phyloP scores from a whole-genome alignment of 176 grass and related monocot genomes.

The Panicum miliaceum region DNA sequence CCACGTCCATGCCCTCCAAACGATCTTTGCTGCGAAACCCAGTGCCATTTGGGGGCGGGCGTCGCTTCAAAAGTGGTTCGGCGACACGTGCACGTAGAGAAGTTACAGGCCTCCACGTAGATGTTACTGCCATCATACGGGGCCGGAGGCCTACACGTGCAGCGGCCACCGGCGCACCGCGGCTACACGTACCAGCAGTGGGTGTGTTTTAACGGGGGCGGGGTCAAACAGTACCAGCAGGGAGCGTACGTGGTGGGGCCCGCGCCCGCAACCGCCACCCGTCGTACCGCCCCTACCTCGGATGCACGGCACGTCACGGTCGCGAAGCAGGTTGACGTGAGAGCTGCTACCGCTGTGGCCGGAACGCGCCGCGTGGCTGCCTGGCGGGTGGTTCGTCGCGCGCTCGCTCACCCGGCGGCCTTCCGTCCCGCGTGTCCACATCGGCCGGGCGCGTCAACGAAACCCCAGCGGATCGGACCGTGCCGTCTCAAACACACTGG shows the following conservation, averaged over 20 bases:
- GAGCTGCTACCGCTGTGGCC: neutral
- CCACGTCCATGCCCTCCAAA: constrained; percentile 2
- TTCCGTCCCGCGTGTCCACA: neutral
- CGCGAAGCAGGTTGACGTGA: constrained; percentile 37
- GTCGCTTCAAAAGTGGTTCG: neutral
- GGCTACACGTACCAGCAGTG: neutral
- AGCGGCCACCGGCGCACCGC: neutral
- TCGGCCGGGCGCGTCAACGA: neutral
- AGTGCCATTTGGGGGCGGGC: neutral
- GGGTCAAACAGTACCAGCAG: neutral
- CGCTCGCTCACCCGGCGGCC: neutral
- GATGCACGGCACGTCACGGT: constrained; percentile 51
- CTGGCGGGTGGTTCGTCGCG: no score
- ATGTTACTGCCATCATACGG: neutral
- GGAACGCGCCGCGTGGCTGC: neutral
- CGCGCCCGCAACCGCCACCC: neutral
- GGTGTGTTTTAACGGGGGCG: neutral
- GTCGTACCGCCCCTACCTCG: constrained; percentile 20
- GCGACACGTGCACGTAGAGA: neutral
- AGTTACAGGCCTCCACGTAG: neutral
- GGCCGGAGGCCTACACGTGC: neutral
- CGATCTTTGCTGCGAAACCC: neutral
- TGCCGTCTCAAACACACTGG: neutral
- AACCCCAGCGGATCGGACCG: neutral
- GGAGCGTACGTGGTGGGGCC: neutral